Conservation (phyloP, 1,284 basidiomycete genomes). For the Trametes sp. region DNA sequence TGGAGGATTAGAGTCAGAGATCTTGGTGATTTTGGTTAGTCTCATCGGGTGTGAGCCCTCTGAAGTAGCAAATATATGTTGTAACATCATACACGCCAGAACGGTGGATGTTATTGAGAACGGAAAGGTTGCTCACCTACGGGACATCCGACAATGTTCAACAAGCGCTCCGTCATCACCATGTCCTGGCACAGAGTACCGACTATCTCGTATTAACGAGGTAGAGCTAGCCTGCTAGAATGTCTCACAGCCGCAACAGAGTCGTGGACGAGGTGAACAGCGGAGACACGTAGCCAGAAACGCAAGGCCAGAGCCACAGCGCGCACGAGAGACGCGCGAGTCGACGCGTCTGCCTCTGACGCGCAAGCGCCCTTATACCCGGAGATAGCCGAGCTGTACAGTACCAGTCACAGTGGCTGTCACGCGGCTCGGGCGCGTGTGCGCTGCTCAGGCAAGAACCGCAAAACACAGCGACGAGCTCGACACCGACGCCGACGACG, state of each 20-base stretch:
- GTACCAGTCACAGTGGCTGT: slow-evolving; percentile 69
- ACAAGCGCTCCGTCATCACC: too few relatives aligned
- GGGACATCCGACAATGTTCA: too few relatives aligned
- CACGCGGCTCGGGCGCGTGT: slow-evolving; percentile 42
- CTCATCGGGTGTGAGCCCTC: slow-evolving; percentile 75
- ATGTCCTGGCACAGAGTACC: too few relatives aligned
- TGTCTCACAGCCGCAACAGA: neutral
- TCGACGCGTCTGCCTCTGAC: neutral
- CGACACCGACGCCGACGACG: slow-evolving; percentile 46
- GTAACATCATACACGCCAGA: slow-evolving; percentile 58
- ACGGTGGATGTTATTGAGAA: too few relatives aligned
- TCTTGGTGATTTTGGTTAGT: slow-evolving; percentile 76
- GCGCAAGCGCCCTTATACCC: slow-evolving; percentile 25
- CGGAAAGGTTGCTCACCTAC: too few relatives aligned
- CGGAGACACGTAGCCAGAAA: slow-evolving; percentile 38
- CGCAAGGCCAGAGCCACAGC: slow-evolving; percentile 63
- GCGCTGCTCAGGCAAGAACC: slow-evolving; percentile 26
- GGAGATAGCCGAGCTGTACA: slow-evolving; percentile 52
- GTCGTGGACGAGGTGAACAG: slow-evolving; percentile 51
- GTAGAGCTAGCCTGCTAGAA: too few relatives aligned
- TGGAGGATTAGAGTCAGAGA: slow-evolving; percentile 61
- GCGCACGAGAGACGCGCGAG: slow-evolving; percentile 45
- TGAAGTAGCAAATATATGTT: slow-evolving; percentile 86
- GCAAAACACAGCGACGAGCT: slow-evolving; percentile 41
- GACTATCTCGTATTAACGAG: too few relatives aligned